Evolutionary conservation across 1,284 basidiomycete species (phyloP).

Genomic region (Hypsizygus ulmarius): DNA sequence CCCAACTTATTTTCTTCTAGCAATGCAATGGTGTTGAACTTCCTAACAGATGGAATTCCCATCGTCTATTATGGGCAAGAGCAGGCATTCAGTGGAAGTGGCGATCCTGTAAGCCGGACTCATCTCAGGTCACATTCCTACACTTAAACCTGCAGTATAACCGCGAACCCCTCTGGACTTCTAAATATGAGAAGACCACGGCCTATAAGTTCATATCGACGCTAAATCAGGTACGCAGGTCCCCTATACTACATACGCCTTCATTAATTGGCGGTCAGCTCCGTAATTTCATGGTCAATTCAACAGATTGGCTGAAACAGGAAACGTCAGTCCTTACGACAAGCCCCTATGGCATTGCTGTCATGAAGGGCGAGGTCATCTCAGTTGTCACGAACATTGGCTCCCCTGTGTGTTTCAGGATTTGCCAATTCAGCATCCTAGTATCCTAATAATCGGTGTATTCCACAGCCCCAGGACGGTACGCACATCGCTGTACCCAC

Average conservation of each 20-base stretch:
- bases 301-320: conserved; percentile 59
- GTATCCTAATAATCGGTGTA: neutral
- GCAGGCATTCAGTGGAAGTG: conserved; percentile 57
- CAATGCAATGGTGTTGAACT: conserved; percentile 66
- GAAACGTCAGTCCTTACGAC: conserved; percentile 55
- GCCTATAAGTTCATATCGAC: conserved; percentile 60
- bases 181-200: conserved; percentile 59
- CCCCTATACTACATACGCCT: conserved; percentile 1
- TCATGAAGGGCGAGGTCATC: conserved; percentile 71
- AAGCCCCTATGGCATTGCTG: conserved; percentile 59
- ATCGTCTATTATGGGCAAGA: conserved; percentile 84
- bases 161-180: conserved; percentile 76
- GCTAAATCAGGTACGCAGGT: conserved; percentile 55
- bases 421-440: neutral
- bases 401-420: conserved; percentile 50
- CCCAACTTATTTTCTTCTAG: conserved; percentile 36
- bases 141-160: conserved; percentile 48
- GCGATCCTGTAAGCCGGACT: conserved; percentile 52
- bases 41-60: conserved; percentile 71
- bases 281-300: conserved; percentile 65
- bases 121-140: conserved; percentile 1
- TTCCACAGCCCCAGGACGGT: conserved; percentile 48
- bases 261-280: conserved; percentile 35
- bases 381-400: conserved; percentile 77
- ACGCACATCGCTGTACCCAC: conserved; percentile 54